phyloP scores from a whole-genome alignment of 2,329 filamentous ascomycete genomes.

The Pseudogymnoascus sp. region DNA sequence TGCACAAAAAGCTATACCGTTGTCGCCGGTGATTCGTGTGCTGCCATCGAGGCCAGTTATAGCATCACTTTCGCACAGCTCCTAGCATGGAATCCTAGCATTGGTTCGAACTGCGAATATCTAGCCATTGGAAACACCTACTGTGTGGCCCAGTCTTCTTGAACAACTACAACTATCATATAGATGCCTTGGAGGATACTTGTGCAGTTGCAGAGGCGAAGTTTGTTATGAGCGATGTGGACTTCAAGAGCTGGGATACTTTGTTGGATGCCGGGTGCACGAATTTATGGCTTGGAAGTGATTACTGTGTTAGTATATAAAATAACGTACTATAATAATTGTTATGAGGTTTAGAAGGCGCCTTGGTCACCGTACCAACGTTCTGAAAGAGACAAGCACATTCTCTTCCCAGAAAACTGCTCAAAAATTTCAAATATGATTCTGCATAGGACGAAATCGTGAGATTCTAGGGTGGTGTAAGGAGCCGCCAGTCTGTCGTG shows the following conservation, averaged over 20 bases:
- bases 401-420: neutral
- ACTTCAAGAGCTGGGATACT: neutral
- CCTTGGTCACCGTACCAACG: neutral
- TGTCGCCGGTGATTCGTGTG: constrained; percentile 21
- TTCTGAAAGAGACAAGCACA: neutral
- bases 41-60: constrained; percentile 20
- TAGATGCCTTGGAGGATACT: neutral
- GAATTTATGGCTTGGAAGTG: neutral
- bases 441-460: neutral
- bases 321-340: neutral
- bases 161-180: constrained; percentile 11
- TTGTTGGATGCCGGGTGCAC: neutral
- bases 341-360: neutral
- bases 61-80: constrained; percentile 24
- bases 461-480: neutral
- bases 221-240: neutral
- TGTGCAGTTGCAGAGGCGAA: neutral
- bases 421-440: neutral
- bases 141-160: constrained; percentile 19
- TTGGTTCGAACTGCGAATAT: constrained; percentile 18
- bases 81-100: constrained; percentile 21
- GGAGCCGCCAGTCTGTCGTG: neutral
- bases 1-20: constrained; percentile 29
- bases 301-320: neutral
- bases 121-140: constrained; percentile 24